These are phyloP conservation scores for Zea mays DNA, from an alignment of 176 grass and related monocot species.

Conservation along the genomic window Zm-B73-REFERENCE-NAM-5.0 NC_050098.1:178059501-178060000, in stretches of 20 bases:
- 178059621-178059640: background rate
- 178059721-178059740: conserved; percentile 45
- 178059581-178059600: background rate
- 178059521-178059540: conserved; percentile 28
- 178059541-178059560: background rate
- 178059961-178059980: conserved; percentile 29
- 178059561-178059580: conserved; percentile 51
- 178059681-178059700: conserved; percentile 7
- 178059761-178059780: conserved; percentile 35
- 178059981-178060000: too few species aligned
- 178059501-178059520: conserved; percentile 56
- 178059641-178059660: background rate
- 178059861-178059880: conserved; percentile 4
- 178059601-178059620: conserved; percentile 7
- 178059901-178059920: too few species aligned
- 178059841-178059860: conserved; percentile 49
- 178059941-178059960: conserved; percentile 2
- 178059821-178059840: conserved; percentile 32
- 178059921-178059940: background rate
- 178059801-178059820: conserved; percentile 59
- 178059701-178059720: conserved; percentile 36
- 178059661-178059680: conserved; percentile 22
- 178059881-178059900: background rate
- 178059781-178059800: conserved; percentile 73
- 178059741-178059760: conserved; percentile 46